Conservation (phyloP, 768 basidiomycete genomes). For the Lactifluus echinatus region DNA sequence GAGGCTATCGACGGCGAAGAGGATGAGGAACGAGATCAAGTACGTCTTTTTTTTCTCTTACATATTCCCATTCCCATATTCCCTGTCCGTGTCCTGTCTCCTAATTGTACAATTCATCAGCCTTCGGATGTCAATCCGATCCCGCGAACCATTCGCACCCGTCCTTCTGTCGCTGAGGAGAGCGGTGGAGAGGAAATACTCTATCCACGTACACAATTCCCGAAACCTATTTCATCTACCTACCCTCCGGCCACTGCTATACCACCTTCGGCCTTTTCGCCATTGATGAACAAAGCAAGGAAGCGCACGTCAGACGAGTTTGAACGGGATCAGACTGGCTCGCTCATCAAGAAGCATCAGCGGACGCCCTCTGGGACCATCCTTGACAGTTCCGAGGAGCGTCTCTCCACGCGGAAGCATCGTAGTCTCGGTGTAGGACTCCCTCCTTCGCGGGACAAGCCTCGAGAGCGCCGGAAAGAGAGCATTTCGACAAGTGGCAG, state of each 20-base stretch:
- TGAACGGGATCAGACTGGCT: constrained; percentile 24
- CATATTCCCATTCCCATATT: too few species aligned
- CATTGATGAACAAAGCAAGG: constrained; percentile 21
- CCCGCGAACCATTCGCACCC: constrained; percentile 44
- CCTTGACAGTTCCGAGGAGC: constrained; percentile 32
- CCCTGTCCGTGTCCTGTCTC: too few species aligned
- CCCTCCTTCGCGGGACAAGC: constrained; percentile 36
- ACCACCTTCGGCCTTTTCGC: constrained; percentile 19
- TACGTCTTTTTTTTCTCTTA: constrained; percentile 28
- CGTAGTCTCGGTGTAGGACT: constrained; percentile 20
- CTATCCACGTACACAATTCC: constrained; percentile 53
- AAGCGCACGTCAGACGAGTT: constrained; percentile 30
- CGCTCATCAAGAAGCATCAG: constrained; percentile 18
- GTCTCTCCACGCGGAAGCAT: constrained; percentile 15
- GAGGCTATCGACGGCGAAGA: constrained; percentile 75
- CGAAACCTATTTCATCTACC: not conserved
- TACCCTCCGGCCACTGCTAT: not conserved
- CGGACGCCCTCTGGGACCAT: constrained; percentile 15
- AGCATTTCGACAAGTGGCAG: constrained; percentile 25
- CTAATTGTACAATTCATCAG: constrained; percentile 28
- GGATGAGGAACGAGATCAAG: constrained; percentile 59
- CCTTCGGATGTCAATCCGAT: constrained; percentile 34
- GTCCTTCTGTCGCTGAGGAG: constrained; percentile 67
- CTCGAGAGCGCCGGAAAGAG: constrained; percentile 34
- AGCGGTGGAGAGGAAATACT: constrained; percentile 88